A percentile compares a stretch with the other conserved stretches of the same genome.
phyloP scores from a whole-genome alignment of 2,329 filamentous ascomycete genomes.

The Calonectria ilicicola region DNA sequence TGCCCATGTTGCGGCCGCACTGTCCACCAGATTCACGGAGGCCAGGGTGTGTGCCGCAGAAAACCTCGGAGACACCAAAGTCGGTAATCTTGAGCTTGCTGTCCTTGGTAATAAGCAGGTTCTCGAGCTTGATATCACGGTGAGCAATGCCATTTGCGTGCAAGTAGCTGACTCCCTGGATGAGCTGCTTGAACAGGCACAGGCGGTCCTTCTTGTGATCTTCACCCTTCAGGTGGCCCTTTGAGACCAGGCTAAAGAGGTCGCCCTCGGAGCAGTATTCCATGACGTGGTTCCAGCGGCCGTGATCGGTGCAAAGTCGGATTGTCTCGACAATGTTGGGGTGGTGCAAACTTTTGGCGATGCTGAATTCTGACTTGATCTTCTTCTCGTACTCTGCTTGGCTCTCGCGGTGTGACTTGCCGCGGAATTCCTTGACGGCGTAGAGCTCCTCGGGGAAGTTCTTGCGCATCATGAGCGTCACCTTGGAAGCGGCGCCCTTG shows the following conservation, averaged over 20 bases:
- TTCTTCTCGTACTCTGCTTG: slow-evolving; percentile 85
- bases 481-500: slow-evolving; percentile 85
- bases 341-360: slow-evolving; percentile 86
- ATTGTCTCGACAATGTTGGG: slow-evolving; percentile 89
- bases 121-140: slow-evolving; percentile 91
- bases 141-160: slow-evolving; percentile 89
- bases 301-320: slow-evolving; percentile 79
- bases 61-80: slow-evolving; percentile 91
- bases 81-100: slow-evolving; percentile 92
- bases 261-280: slow-evolving; percentile 89
- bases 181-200: slow-evolving; percentile 90
- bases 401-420: slow-evolving; percentile 76
- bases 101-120: slow-evolving; percentile 81
- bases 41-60: slow-evolving; percentile 84
- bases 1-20: slow-evolving; percentile 79
- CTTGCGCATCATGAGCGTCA: slow-evolving; percentile 83
- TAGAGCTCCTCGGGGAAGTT: slow-evolving; percentile 74
- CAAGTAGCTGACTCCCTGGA: slow-evolving; percentile 85
- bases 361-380: slow-evolving; percentile 91
- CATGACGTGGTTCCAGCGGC: slow-evolving; percentile 92
- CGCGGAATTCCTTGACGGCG: slow-evolving; percentile 89
- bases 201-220: slow-evolving; percentile 77
- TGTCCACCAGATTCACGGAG: slow-evolving; percentile 78
- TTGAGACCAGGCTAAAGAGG: slow-evolving; percentile 79
- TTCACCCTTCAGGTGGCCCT: slow-evolving; percentile 73